Conservation (phyloP, 2,329 filamentous ascomycete genomes). For the Didymella glomerata region DNA sequence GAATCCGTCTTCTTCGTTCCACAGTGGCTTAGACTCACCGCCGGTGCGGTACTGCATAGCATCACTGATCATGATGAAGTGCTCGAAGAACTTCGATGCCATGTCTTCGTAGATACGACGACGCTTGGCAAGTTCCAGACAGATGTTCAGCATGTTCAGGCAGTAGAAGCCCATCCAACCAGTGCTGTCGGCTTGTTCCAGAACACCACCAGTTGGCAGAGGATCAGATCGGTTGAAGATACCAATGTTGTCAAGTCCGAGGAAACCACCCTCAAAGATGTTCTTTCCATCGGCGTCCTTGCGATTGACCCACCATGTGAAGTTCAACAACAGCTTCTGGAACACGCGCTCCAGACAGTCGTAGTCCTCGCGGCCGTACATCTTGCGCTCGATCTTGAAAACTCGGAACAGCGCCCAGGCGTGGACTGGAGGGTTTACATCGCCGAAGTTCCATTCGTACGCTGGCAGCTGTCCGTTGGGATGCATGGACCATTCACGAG, state of each 20-base stretch:
- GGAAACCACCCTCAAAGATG: constrained; percentile 94
- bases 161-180: constrained; percentile 99
- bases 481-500: constrained; percentile 98
- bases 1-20: constrained; percentile 97
- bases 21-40: constrained; percentile 81
- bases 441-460: constrained; percentile 97
- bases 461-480: constrained; percentile 94
- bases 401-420: constrained; percentile 95
- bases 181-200: constrained; percentile 96
- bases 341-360: constrained; percentile 97
- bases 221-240: constrained; percentile 97
- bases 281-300: constrained; percentile 96
- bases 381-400: constrained; percentile 98
- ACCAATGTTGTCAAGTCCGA: constrained; percentile 96
- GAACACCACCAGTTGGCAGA: constrained; percentile 87
- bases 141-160: constrained; percentile 95
- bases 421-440: constrained; percentile 95
- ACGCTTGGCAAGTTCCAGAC: constrained; percentile 93
- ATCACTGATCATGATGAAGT: constrained; percentile 97
- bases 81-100: constrained; percentile 98
- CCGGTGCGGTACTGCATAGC: constrained; percentile 81
- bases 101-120: constrained; percentile 95
- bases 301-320: constrained; percentile 99
- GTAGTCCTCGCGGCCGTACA: constrained; percentile 92
- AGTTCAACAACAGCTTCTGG: constrained; percentile 94